A percentile compares a stretch with the other conserved stretches of the same genome.
Conservation (phyloP, 345 rosid species). For the Abelmoschus esculentus region DNA sequence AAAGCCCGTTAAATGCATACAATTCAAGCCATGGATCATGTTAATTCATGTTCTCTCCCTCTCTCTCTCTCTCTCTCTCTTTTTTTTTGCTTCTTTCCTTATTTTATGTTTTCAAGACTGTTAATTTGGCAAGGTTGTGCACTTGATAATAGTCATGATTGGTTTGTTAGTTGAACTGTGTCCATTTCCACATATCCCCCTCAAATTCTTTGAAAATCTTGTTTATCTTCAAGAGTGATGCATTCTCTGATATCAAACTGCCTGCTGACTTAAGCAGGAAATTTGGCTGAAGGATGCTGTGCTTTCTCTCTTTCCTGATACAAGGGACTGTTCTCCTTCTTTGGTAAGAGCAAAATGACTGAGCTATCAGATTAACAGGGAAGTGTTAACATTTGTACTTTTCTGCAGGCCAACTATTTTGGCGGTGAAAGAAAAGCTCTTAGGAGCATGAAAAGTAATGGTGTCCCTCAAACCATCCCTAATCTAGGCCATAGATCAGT, state of each 20-base stretch:
- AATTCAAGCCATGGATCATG: neutral
- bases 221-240: slow-evolving; percentile 16
- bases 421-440: slow-evolving; percentile 46
- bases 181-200: neutral
- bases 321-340: slow-evolving; percentile 72
- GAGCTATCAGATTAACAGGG: slow-evolving; percentile 4
- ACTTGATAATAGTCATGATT: neutral
- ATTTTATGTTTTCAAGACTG: slow-evolving; percentile 5
- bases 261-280: slow-evolving; percentile 60
- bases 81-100: neutral
- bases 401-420: slow-evolving; percentile 58
- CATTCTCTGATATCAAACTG: slow-evolving; percentile 27
- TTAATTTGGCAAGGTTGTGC: slow-evolving; percentile 1
- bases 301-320: slow-evolving; percentile 73
- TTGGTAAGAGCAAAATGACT: slow-evolving; percentile 46
- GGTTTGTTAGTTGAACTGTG: slow-evolving; percentile 4
- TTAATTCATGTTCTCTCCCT: neutral
- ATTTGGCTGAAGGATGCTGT: slow-evolving; percentile 76
- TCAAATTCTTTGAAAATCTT: slow-evolving; percentile 3
- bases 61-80: too few relatives aligned
- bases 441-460: slow-evolving; percentile 40
- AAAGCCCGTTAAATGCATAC: neutral
- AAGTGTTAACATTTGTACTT: slow-evolving; percentile 16
- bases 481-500: slow-evolving; percentile 46
- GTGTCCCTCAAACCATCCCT: slow-evolving; percentile 24